Evolutionary conservation across 331 rosid species (phyloP).

Genomic region (Dryas integrifolia): DNA sequence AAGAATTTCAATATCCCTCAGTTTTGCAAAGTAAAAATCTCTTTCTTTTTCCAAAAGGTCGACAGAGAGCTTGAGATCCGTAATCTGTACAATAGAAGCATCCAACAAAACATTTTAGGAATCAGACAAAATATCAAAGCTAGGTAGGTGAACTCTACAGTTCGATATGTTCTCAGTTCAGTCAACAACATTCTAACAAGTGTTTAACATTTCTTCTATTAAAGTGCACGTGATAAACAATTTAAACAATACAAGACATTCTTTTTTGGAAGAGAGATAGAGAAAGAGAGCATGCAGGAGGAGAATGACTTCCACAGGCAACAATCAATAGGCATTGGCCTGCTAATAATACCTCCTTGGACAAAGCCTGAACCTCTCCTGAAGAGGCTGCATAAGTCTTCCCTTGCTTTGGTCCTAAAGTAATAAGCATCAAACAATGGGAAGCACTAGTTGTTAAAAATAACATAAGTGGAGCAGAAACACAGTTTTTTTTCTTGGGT

Average conservation of each 20-base stretch:
- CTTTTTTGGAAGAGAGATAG: neutral
- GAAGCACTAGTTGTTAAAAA: conserved; percentile 11
- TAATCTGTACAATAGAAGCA: conserved; percentile 49
- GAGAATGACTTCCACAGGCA: conserved; percentile 19
- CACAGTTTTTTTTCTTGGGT: neutral
- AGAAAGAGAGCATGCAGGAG: neutral
- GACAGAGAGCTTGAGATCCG: conserved; percentile 77
- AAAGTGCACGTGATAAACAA: neutral
- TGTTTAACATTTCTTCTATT: neutral
- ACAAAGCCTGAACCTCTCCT: conserved; percentile 65
- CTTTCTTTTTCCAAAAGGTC: conserved; percentile 90
- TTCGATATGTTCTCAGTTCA: neutral
- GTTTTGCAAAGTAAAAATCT: conserved; percentile 86
- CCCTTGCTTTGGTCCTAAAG: conserved; percentile 61
- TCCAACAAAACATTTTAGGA: conserved; percentile 7
- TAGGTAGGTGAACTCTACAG: neutral
- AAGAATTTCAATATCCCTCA: conserved; percentile 89
- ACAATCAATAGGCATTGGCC: conserved; percentile 21
- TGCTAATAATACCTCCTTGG: conserved; percentile 62
- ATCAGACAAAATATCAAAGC: neutral
- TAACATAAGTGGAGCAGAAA: conserved; percentile 5
- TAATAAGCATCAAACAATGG: conserved; percentile 12
- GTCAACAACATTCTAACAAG: neutral
- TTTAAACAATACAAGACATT: neutral
- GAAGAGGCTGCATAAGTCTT: conserved; percentile 46